Percentiles rank a stretch among this genome's conserved stretches.
These are phyloP conservation scores for Mikania micrantha DNA, from an alignment of 129 eudicot genomes.

Conservation along the genomic window DNA sequence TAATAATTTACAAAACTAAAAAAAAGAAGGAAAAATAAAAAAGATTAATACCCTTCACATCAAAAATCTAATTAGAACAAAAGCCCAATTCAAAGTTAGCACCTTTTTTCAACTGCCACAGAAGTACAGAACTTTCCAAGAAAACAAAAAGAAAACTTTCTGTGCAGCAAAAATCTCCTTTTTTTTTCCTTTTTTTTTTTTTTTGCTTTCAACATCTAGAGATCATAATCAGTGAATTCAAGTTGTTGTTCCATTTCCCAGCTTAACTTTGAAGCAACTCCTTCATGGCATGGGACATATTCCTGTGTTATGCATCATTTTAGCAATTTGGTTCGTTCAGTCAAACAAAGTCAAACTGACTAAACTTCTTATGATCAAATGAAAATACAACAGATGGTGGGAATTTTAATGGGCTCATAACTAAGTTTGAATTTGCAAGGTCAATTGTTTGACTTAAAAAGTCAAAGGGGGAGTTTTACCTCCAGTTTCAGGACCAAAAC, in stretches of 20 bases:
- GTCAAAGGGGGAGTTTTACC: slow-evolving; percentile 22
- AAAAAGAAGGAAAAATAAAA: not conserved
- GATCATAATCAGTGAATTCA: slow-evolving; percentile 60
- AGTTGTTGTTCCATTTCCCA: slow-evolving; percentile 89
- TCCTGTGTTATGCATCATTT: slow-evolving; percentile 37
- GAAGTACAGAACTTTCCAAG: slow-evolving; percentile 21
- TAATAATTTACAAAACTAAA: slow-evolving; percentile 44
- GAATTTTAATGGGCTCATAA: not conserved
- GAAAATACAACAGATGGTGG: not conserved
- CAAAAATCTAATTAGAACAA: slow-evolving; percentile 40
- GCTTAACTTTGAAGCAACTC: slow-evolving; percentile 65
- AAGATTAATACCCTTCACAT: slow-evolving; percentile 40
- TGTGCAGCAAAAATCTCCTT: slow-evolving; percentile 10
- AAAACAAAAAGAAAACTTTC: slow-evolving; percentile 6
- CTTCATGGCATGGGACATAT: slow-evolving; percentile 76
- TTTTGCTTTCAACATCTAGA: slow-evolving; percentile 54
- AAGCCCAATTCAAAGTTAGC: slow-evolving; percentile 51
- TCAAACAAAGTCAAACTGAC: not conserved
- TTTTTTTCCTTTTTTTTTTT: no score
- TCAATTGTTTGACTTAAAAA: not conserved
- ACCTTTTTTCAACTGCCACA: slow-evolving; percentile 33
- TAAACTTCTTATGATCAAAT: not conserved
- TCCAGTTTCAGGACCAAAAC: slow-evolving; percentile 60
- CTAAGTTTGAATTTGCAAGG: not conserved
- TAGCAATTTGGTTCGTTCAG: not conserved